Base-by-base conservation (phyloP, 805 yeast genomes). In the Nakazawaea wickerhamii region DNA sequence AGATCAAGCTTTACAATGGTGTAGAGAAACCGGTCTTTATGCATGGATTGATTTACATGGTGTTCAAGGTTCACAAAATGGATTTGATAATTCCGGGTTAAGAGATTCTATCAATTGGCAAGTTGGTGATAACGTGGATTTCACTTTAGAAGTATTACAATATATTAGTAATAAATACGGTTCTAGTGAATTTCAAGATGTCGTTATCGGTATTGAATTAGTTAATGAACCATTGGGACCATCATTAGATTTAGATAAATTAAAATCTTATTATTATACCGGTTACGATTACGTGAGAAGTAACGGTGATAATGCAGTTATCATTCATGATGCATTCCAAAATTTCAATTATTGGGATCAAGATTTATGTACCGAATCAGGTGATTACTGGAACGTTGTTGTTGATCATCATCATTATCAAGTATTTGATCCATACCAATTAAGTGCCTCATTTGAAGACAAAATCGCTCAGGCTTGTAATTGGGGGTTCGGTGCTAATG, bases 351-450 rank as follows among this genome's bases (percentile, higher is more conserved):
- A 68, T 55, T 82, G 83, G 83, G 67, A 79, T 51, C 51, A 59
- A 7, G 68, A 68, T 33, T 58, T 76, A 21, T 53, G 58, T 10
- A 50, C 54, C 7, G 51, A 51, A 14, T 46, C 60, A 48, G 59
- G 39, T 8, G 27, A 31, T 30, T 71, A 65, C 58, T 79, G 81
- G 77, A 79, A 81, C 54, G 82, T 86, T 40, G 78, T 85, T 15
- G 61, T 89, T 26, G 97, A 90, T 60, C 96, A 87, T 64, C 96
- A 90, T 64, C 83, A 84, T 58, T 90, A 90, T 68, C 95, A 87
- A 66, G 93, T 85, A n/a, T 90, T 90, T 61, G 68, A 77, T 34
- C 58, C 70, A n/a, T 75, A 67, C 23, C 81, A 83, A 63, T 67
- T 88, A 43, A 51, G 64, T 34, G 65, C 77, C 50, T 41, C 63